Conservation (phyloP, 2,329 filamentous ascomycete species). For the Aspergillus transmontanensis region DNA sequence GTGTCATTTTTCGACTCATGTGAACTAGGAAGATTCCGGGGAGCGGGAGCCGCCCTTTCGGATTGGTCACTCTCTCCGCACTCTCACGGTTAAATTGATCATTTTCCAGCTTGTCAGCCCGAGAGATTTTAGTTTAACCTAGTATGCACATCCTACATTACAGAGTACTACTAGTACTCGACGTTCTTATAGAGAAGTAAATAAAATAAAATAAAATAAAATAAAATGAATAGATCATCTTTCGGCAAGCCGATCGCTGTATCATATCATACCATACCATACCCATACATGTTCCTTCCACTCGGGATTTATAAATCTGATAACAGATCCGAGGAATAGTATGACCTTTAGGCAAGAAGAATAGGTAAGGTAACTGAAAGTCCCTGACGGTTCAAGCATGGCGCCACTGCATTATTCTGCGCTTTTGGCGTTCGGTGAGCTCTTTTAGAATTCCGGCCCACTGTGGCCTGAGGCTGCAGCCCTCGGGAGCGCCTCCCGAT, state of each 20-base stretch:
- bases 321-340: neutral
- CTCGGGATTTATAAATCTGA: neutral
- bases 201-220: too few relatives aligned
- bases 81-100: conserved; percentile 1
- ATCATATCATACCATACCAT: neutral
- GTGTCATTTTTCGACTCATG: conserved; percentile 26
- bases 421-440: conserved; percentile 20
- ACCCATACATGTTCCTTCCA: neutral
- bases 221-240: neutral
- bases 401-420: neutral
- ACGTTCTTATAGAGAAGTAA: too few relatives aligned
- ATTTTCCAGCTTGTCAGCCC: neutral
- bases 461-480: conserved; percentile 17
- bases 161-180: too few relatives aligned
- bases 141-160: too few relatives aligned
- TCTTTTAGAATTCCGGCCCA: conserved; percentile 17
- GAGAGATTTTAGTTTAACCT: neutral
- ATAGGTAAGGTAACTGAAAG: neutral
- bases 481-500: neutral
- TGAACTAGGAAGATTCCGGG: conserved; percentile 25
- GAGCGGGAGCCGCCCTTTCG: conserved; percentile 10
- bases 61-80: conserved; percentile 19
- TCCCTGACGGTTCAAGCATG: neutral
- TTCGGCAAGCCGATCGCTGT: neutral
- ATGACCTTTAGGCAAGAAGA: neutral